These are phyloP conservation scores for Bauhinia variegata DNA, from an alignment of 306 rosid genomes.

Conservation along the genomic window DNA sequence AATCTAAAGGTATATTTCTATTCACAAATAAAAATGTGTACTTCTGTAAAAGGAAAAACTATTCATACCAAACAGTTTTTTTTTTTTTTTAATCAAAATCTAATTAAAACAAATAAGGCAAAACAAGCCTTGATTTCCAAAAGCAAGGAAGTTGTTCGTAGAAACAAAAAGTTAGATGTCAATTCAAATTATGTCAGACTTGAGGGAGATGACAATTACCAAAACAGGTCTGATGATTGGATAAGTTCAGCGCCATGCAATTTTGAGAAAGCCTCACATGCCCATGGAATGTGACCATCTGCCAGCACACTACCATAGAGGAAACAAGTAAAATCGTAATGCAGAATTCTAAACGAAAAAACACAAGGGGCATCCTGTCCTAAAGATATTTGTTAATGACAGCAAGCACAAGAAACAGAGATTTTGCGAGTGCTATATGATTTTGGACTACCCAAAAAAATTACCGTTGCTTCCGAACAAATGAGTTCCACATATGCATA, in stretches of 20 bases:
- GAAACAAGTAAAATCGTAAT: slow-evolving; percentile 30
- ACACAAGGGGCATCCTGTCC: slow-evolving; percentile 9
- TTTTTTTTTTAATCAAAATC: no score
- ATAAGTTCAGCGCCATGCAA: slow-evolving; percentile 59
- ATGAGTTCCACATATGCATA: slow-evolving; percentile 79
- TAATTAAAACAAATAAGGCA: no score
- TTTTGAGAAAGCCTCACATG: slow-evolving; percentile 75
- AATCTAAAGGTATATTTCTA: no score
- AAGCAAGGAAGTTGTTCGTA: no score
- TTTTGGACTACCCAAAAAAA: slow-evolving; percentile 15
- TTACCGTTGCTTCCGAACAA: slow-evolving; percentile 75
- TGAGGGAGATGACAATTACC: slow-evolving; percentile 49
- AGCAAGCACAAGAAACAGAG: slow-evolving; percentile 11
- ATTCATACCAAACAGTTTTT: no score
- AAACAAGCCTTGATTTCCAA: no score
- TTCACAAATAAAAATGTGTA: no score
- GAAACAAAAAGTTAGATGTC: no score
- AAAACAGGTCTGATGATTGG: slow-evolving; percentile 41
- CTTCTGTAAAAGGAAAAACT: no score
- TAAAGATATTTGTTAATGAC: neutral
- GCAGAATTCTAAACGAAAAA: slow-evolving; percentile 28
- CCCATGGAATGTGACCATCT: slow-evolving; percentile 85
- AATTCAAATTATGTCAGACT: slow-evolving; percentile 1
- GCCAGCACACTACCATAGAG: slow-evolving; percentile 69
- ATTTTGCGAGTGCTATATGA: neutral